These are phyloP conservation scores for Eimeria maxima DNA, from an alignment of 169 alveolate species.

Conservation along the genomic window DNA sequence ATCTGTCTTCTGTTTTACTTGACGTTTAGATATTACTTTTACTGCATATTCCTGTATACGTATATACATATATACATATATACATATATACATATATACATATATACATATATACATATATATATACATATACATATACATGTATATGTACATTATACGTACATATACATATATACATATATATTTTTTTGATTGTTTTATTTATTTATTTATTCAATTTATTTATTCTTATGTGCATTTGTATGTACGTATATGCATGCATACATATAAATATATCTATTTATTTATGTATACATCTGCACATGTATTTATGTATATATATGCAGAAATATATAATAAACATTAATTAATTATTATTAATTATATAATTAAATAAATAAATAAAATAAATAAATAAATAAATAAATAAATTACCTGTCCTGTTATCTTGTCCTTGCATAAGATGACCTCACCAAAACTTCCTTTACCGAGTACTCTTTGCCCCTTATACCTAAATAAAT, in stretches of 20 bases:
- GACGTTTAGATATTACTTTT: slow-evolving; percentile 93
- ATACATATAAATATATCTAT: too few species aligned
- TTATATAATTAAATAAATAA: not conserved
- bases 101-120: not conserved
- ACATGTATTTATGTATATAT: too few species aligned
- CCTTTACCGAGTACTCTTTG: slow-evolving; percentile 95
- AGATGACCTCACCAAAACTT: slow-evolving; percentile 95
- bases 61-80: too few species aligned
- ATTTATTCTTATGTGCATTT: too few species aligned
- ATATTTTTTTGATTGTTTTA: not conserved
- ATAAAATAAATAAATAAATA: not conserved
- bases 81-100: too few species aligned
- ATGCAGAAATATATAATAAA: too few species aligned
- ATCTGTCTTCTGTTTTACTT: slow-evolving; percentile 92
- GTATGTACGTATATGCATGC: too few species aligned
- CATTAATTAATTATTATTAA: not conserved
- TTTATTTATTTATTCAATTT: too few species aligned
- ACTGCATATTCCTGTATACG: slow-evolving; percentile 93
- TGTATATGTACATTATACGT: not conserved
- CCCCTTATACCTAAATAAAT: slow-evolving; percentile 92
- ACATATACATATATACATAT: not conserved
- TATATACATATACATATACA: not conserved
- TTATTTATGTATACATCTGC: too few species aligned
- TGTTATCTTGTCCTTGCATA: slow-evolving; percentile 93
- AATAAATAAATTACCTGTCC: slow-evolving; percentile 19